phyloP scores from a whole-genome alignment of 371 early-diverging fungal genomes.

The Blastocladiella emersonii region DNA sequence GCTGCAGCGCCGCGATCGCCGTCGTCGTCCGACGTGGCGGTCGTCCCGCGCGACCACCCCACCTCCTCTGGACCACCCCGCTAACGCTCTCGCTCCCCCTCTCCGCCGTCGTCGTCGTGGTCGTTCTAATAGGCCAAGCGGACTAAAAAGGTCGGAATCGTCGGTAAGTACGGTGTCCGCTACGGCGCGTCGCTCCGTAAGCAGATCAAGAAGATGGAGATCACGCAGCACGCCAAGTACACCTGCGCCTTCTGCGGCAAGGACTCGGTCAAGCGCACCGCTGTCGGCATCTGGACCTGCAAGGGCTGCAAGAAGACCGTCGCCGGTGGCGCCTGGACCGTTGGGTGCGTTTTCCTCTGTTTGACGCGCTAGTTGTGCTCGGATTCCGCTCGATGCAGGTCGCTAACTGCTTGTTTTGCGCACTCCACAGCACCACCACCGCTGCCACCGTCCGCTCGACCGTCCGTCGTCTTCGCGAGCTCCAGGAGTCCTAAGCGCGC shows the following conservation, averaged over 20 bases:
- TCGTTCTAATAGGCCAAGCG: slow-evolving; percentile 86
- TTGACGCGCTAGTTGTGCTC: no score
- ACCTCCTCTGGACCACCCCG: no score
- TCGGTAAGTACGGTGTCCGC: slow-evolving; percentile 99
- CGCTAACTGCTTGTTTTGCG: background rate
- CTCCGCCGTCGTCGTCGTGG: no score
- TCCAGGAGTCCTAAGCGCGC: slow-evolving; percentile 69
- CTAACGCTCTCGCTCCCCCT: no score
- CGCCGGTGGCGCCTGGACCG: slow-evolving; percentile 99
- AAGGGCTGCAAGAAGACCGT: slow-evolving; percentile 89
- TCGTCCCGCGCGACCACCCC: no score
- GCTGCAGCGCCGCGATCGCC: no score
- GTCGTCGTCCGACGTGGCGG: no score
- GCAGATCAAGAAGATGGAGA: slow-evolving; percentile 99
- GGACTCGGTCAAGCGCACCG: slow-evolving; percentile 63
- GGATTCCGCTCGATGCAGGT: background rate
- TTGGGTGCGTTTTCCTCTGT: slow-evolving; percentile 39
- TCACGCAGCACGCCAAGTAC: slow-evolving; percentile 98
- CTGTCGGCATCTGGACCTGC: slow-evolving; percentile 99
- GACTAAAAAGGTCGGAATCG: slow-evolving; percentile 99
- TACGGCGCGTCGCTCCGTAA: slow-evolving; percentile 99
- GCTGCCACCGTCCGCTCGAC: slow-evolving; percentile 85
- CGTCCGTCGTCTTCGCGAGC: slow-evolving; percentile 94
- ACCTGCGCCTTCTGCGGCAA: slow-evolving; percentile 99
- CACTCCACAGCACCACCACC: slow-evolving; percentile 56